These are phyloP conservation scores for Apiospora kogelbergensis DNA, from an alignment of 2,329 filamentous ascomycete genomes.

Conservation along the genomic window DNA sequence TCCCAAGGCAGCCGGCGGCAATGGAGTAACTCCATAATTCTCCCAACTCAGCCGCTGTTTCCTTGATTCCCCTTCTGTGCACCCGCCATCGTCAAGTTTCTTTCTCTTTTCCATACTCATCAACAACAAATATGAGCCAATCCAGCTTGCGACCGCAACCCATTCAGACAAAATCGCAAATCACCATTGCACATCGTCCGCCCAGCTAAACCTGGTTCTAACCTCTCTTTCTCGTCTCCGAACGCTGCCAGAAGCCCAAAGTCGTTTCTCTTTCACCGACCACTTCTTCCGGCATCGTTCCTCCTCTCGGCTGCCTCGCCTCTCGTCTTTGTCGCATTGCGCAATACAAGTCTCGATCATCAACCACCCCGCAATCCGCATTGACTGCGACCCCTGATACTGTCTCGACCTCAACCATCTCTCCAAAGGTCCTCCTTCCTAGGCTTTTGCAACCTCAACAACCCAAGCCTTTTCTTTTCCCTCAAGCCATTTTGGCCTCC, in stretches of 20 bases:
- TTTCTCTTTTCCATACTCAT: constrained; percentile 17
- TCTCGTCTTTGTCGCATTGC: constrained; percentile 6
- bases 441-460: background rate
- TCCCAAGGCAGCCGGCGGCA: background rate
- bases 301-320: background rate
- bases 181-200: constrained; percentile 16
- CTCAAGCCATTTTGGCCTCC: background rate
- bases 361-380: constrained; percentile 10
- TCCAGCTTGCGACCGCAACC: constrained; percentile 13
- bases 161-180: constrained; percentile 12
- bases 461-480: background rate
- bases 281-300: background rate
- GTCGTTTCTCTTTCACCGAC: background rate
- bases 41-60: background rate
- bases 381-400: background rate
- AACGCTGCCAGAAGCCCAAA: background rate
- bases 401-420: constrained; percentile 7
- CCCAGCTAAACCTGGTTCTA: constrained; percentile 15
- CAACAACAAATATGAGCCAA: constrained; percentile 27
- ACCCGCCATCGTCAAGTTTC: constrained; percentile 13
- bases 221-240: background rate
- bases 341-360: constrained; percentile 4
- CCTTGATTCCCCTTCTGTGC: constrained; percentile 9
- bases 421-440: background rate
- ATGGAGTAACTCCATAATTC: constrained; percentile 4